Conservation (phyloP, 1,284 basidiomycete species). For the Inonotus obliquus region DNA sequence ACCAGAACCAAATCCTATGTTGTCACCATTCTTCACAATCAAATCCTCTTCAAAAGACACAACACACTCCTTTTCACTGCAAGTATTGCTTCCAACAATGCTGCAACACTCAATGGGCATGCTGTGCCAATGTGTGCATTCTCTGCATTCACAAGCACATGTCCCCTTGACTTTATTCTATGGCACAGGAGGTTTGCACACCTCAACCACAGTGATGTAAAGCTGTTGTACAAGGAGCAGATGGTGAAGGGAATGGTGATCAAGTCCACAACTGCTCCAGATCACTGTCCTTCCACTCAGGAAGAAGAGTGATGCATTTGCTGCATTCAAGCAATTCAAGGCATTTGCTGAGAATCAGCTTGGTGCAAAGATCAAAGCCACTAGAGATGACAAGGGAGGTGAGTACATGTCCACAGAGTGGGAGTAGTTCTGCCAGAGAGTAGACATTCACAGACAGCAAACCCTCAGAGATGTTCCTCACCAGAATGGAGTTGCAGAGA, state of each 20-base stretch:
- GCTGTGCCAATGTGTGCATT: background rate
- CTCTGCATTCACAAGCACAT: background rate
- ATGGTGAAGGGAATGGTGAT: constrained; percentile 20
- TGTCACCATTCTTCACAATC: background rate
- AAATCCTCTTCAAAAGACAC: constrained; percentile 14
- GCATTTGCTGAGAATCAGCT: constrained; percentile 22
- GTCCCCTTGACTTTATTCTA: background rate
- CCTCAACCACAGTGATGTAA: background rate
- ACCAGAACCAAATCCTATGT: constrained; percentile 23
- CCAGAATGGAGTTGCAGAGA: background rate
- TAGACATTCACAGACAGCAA: constrained; percentile 8
- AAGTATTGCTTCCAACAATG: constrained; percentile 17
- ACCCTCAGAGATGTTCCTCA: constrained; percentile 4
- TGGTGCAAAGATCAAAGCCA: constrained; percentile 20
- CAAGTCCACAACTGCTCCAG: background rate
- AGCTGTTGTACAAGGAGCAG: constrained; percentile 3
- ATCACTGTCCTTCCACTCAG: constrained; percentile 20
- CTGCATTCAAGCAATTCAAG: constrained; percentile 24
- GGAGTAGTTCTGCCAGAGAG: background rate
- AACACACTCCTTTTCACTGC: constrained; percentile 15
- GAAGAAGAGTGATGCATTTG: constrained; percentile 22
- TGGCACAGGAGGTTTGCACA: background rate
- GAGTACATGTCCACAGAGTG: constrained; percentile 24
- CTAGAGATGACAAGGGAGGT: constrained; percentile 29
- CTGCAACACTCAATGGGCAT: constrained; percentile 13